Percentiles rank a stretch among this genome's conserved stretches.
Evolutionary conservation across 148 eudicot species (phyloP).

Genomic region (Polygonum maritimum): DNA sequence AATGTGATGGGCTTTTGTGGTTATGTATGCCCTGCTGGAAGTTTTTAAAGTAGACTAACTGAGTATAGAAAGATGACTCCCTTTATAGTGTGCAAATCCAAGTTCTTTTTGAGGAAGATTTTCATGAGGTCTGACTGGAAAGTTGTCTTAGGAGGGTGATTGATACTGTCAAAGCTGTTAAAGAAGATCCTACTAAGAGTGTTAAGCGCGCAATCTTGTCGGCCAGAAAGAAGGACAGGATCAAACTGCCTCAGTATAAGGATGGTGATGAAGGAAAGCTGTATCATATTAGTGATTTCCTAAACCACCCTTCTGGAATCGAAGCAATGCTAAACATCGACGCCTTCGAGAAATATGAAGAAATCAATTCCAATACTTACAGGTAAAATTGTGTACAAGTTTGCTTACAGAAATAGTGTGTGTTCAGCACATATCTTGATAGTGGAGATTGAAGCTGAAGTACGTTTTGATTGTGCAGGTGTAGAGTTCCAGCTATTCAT

Average conservation of each 20-base stretch:
- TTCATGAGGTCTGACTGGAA: neutral
- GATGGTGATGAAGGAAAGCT: constrained; percentile 22
- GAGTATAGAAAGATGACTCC: neutral
- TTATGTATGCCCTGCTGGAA: neutral
- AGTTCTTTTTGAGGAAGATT: neutral
- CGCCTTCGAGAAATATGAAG: constrained; percentile 47
- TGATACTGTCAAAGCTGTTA: constrained; percentile 25
- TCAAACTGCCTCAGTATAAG: constrained; percentile 48
- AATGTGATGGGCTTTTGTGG: neutral
- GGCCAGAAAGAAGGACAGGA: constrained; percentile 53
- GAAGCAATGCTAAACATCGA: constrained; percentile 70
- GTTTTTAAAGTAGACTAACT: neutral
- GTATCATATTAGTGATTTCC: constrained; percentile 55
- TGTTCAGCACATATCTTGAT: neutral
- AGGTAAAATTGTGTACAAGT: constrained; percentile 26
- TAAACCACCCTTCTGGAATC: constrained; percentile 64
- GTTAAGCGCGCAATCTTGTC: constrained; percentile 52
- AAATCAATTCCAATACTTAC: constrained; percentile 56
- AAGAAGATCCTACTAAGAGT: constrained; percentile 32
- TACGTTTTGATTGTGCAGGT: constrained; percentile 36
- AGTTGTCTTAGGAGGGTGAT: constrained; percentile 36
- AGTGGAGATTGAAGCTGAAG: neutral
- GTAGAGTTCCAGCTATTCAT: constrained; percentile 54
- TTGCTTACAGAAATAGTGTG: neutral
- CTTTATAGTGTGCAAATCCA: too few species aligned